Base-by-base conservation (phyloP, 2,329 filamentous ascomycete species). In the Neodidymelliopsis sp. region DNA sequence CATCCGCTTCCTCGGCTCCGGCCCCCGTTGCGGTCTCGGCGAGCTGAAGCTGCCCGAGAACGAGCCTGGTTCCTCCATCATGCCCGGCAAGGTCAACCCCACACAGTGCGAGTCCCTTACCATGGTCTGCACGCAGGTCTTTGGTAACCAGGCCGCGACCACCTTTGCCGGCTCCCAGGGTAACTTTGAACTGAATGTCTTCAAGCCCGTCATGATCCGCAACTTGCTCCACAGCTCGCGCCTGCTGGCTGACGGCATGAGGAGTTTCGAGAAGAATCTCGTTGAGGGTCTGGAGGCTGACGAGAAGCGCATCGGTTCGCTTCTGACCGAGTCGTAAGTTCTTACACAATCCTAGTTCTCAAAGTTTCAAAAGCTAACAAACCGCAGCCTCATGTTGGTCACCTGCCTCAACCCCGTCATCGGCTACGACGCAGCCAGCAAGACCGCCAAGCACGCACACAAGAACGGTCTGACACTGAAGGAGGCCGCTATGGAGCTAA, bases 41-140 rank as follows among this genome's bases (percentile, higher is more conserved):
- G 94, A 99, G 80, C 84, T 99, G 57, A 84, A 84, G 69, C 85
- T 99, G 40, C 94, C 94, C 19, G 94, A 99, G 81, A 99, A 99
- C 79, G 94, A 99, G 81, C 94, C 94, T 24, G 93, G 93, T 58
- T 94, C 89, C 70, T 95, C 90, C 65, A 97, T 99, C 81, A 99
- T 99, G 94, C 94, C 94, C 33, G 94, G 94, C 70, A 99, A 99
- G 82, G 94, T 99, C 74, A 99, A 99, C 81, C 94, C 94, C 23
- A 99, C 94, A 23, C 94, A 99, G 79, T 96, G 91, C 78, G 94
- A 99, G 81, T 90, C 91, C 54, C 80, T 99, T 74, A 97, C 94
- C 65, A 99, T 99, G 94, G 82, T 97, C 53, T 97, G 93, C 80
- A 86, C 90, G 15, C 94, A 99, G 77, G 93, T 99, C 55, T 96